Evolutionary conservation across 257 asterid genomes (phyloP).

Genomic region (Plectranthus barbatus): DNA sequence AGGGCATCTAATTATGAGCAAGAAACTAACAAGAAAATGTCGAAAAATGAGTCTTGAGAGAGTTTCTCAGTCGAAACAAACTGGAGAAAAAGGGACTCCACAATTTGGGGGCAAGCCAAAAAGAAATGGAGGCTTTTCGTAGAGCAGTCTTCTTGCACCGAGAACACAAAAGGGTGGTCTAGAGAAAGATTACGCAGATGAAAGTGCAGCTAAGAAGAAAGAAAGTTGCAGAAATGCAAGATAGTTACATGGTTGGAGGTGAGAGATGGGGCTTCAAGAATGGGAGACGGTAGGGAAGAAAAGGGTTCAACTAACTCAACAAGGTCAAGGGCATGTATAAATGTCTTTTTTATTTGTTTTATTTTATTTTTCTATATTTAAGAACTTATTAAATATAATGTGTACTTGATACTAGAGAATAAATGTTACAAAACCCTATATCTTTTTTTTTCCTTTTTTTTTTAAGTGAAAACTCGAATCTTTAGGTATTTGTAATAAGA

Average conservation of each 20-base stretch:
- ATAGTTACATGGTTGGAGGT: constrained; percentile 18
- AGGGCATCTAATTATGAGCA: constrained; percentile 17
- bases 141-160: not conserved
- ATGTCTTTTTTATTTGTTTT: not conserved
- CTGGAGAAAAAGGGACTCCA: constrained; percentile 3
- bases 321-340: constrained; percentile 10
- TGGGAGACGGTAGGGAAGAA: constrained; percentile 10
- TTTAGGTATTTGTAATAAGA: too few relatives aligned
- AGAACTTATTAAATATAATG: too few relatives aligned
- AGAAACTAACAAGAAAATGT: not conserved
- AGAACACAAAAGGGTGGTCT: not conserved
- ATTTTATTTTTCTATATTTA: not conserved
- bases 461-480: too few relatives aligned
- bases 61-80: not conserved
- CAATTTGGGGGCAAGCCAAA: not conserved
- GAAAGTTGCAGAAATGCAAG: constrained; percentile 11
- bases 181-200: not conserved
- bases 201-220: constrained; percentile 9
- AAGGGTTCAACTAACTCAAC: constrained; percentile 11
- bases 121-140: not conserved
- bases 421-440: too few relatives aligned
- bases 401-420: too few relatives aligned
- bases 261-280: constrained; percentile 5
- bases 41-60: not conserved
- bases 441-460: too few relatives aligned